phyloP scores from a whole-genome alignment of 1,284 basidiomycete species.

The Cutaneotrichosporon curvatum region DNA sequence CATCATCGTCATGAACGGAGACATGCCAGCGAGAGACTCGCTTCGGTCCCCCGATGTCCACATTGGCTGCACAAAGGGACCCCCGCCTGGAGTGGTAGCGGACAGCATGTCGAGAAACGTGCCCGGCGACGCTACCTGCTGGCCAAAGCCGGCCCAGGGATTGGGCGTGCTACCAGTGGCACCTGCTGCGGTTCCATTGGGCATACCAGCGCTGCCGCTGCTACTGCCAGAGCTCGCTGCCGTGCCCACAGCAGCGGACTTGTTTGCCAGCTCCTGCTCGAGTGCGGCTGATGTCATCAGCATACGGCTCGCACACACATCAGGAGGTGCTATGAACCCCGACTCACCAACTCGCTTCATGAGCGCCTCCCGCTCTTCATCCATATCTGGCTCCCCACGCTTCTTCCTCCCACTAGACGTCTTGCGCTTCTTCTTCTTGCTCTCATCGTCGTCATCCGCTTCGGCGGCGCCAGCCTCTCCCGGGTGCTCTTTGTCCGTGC shows the following conservation, averaged over 20 bases:
- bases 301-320: no score
- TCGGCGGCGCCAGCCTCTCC: neutral
- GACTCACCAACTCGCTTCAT: constrained; percentile 36
- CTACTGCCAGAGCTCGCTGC: neutral
- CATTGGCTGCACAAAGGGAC: neutral
- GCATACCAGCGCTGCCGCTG: neutral
- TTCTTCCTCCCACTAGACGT: constrained; percentile 19
- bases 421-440: constrained; percentile 35
- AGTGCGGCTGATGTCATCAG: constrained; percentile 16
- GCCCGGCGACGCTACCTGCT: constrained; percentile 25
- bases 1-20: constrained; percentile 17
- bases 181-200: no score
- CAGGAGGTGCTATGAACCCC: no score
- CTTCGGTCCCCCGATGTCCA: constrained; percentile 15
- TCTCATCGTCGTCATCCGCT: constrained; percentile 16
- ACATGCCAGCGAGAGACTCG: constrained; percentile 15
- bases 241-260: neutral
- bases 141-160: neutral
- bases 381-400: constrained; percentile 17
- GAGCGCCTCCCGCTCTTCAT: constrained; percentile 31
- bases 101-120: constrained; percentile 41
- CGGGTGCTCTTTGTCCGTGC: constrained; percentile 10
- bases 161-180: no score
- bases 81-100: neutral
- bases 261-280: constrained; percentile 4